Evolutionary conservation across 495 filamentous ascomycete genomes (phyloP).

Genomic region (Aspergillus kassunensis): DNA sequence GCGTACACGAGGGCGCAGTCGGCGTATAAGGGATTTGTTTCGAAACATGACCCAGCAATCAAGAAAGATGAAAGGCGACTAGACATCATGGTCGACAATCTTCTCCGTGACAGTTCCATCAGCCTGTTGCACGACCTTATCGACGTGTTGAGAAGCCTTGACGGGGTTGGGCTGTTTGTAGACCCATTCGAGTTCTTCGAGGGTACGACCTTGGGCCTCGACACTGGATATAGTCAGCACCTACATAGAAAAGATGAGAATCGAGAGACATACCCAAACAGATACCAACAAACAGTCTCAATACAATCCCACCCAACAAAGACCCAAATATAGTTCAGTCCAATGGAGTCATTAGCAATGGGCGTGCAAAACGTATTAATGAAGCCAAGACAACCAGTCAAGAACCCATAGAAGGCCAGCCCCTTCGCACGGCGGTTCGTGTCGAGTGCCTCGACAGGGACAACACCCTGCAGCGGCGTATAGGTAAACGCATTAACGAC

Average conservation of each 20-base stretch:
- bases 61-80: too few species aligned
- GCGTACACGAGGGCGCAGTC: too few species aligned
- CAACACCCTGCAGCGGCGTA: slow-evolving; percentile 67
- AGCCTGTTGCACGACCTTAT: slow-evolving; percentile 50
- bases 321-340: slow-evolving; percentile 59
- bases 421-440: slow-evolving; percentile 63
- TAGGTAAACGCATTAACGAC: slow-evolving; percentile 62
- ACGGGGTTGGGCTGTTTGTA: slow-evolving; percentile 60
- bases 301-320: slow-evolving; percentile 63
- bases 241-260: too few species aligned
- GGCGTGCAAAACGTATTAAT: slow-evolving; percentile 57
- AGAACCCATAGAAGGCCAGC: slow-evolving; percentile 54
- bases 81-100: slow-evolving; percentile 20
- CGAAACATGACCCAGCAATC: too few species aligned
- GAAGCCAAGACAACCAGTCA: slow-evolving; percentile 55
- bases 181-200: slow-evolving; percentile 67
- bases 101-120: slow-evolving; percentile 53
- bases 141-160: slow-evolving; percentile 52
- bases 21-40: too few species aligned
- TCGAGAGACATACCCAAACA: slow-evolving; percentile 48
- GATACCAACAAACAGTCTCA: slow-evolving; percentile 55
- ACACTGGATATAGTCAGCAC: slow-evolving; percentile 29
- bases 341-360: slow-evolving; percentile 50
- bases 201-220: slow-evolving; percentile 65
- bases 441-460: slow-evolving; percentile 64